A percentile compares a stretch with the other conserved stretches of the same genome.
phyloP scores from a whole-genome alignment of 768 basidiomycete species.

The Russula sp. region DNA sequence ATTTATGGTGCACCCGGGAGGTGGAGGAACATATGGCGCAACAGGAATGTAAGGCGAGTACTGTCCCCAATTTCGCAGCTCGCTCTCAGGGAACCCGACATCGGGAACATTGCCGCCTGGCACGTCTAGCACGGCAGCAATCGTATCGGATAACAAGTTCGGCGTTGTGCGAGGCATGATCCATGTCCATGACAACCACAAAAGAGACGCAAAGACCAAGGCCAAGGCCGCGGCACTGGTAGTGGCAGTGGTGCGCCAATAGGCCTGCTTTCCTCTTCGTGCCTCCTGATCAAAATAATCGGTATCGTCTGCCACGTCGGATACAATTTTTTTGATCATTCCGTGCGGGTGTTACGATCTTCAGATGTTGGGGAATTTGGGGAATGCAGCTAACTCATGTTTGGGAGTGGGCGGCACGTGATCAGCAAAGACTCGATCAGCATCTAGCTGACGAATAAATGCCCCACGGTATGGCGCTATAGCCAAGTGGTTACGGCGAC shows the following conservation, averaged over 20 bases:
- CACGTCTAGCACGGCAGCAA: slow-evolving; percentile 31
- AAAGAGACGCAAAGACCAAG: not conserved
- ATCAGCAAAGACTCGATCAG: too few species aligned
- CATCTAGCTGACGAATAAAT: not conserved
- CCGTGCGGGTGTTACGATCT: too few species aligned
- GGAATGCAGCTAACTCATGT: too few species aligned
- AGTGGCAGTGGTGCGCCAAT: not conserved
- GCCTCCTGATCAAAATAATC: not conserved
- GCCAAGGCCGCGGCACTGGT: not conserved
- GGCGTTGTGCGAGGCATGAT: slow-evolving; percentile 27
- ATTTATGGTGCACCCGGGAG: slow-evolving; percentile 42
- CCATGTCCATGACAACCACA: slow-evolving; percentile 6
- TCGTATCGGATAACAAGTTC: not conserved
- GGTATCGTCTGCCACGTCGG: not conserved
- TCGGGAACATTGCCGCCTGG: not conserved
- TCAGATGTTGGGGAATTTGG: not conserved
- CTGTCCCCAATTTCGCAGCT: slow-evolving; percentile 39
- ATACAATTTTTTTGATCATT: slow-evolving; percentile 1
- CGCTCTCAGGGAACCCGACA: slow-evolving; percentile 10
- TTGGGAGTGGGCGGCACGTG: not conserved
- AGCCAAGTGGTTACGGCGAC: slow-evolving; percentile 77
- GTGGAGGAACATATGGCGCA: slow-evolving; percentile 39
- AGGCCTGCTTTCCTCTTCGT: not conserved
- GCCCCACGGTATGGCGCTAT: slow-evolving; percentile 44
- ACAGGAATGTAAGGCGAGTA: slow-evolving; percentile 55